These are phyloP conservation scores for Trichosporon asahii DNA, from an alignment of 1,284 basidiomycete species.

Conservation along the genomic window DNA sequence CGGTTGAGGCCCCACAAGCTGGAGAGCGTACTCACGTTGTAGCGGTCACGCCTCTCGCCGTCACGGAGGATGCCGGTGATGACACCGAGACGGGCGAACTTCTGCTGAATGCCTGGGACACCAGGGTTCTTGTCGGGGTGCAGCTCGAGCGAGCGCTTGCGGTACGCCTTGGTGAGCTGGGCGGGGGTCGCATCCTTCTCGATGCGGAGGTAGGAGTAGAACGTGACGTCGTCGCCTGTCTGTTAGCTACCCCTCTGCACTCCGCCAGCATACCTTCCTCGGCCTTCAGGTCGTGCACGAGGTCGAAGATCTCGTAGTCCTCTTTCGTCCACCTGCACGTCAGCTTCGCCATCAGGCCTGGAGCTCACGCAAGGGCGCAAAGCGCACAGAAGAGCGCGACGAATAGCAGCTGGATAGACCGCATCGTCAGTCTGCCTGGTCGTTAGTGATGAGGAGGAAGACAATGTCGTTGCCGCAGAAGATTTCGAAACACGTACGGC, in stretches of 20 bases:
- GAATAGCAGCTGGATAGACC: constrained; percentile 12
- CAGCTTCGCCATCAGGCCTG: not conserved
- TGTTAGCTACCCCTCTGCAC: not conserved
- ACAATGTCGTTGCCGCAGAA: not conserved
- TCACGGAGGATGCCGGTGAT: constrained; percentile 75
- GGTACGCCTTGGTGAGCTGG: constrained; percentile 81
- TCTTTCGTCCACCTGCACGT: constrained; percentile 58
- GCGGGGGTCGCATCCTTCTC: constrained; percentile 63
- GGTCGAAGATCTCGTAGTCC: constrained; percentile 92
- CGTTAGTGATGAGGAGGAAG: not conserved
- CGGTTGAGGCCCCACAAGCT: not conserved
- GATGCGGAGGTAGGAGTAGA: constrained; percentile 81
- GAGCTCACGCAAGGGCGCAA: constrained; percentile 15
- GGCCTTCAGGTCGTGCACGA: constrained; percentile 76
- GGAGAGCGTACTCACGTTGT: constrained; percentile 46
- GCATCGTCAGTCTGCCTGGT: too few relatives aligned
- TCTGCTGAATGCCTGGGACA: constrained; percentile 73
- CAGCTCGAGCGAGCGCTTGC: constrained; percentile 78
- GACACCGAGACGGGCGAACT: constrained; percentile 83
- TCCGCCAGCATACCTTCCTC: constrained; percentile 63
- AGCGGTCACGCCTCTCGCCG: constrained; percentile 71
- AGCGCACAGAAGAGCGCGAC: constrained; percentile 18
- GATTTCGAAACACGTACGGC: not conserved
- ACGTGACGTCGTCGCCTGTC: constrained; percentile 74
- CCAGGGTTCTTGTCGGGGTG: constrained; percentile 92